Conservation (phyloP, 306 rosid species). For the Inga oerstediana region DNA sequence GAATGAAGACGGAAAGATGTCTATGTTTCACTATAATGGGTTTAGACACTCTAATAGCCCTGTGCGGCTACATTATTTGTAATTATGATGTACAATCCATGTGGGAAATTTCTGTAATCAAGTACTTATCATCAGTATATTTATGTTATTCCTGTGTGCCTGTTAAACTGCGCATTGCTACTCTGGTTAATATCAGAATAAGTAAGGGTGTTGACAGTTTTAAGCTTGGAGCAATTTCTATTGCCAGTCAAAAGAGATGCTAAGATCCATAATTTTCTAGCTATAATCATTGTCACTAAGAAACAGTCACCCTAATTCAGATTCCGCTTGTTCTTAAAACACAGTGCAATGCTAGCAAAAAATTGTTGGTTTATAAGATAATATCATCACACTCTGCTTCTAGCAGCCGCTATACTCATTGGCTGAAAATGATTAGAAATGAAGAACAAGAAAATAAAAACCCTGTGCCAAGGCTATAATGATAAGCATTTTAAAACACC, state of each 20-base stretch:
- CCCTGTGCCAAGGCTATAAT: conserved; percentile 8
- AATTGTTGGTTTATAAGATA: background rate
- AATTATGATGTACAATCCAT: no score
- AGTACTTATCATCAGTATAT: no score
- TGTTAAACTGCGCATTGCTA: no score
- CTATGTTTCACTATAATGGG: no score
- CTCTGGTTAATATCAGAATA: no score
- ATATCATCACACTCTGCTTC: conserved; percentile 1
- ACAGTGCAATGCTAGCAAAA: background rate
- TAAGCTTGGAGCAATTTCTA: background rate
- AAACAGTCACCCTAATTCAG: background rate
- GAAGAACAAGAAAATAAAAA: background rate
- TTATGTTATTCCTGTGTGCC: no score
- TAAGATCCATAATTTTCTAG: background rate
- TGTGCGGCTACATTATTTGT: no score
- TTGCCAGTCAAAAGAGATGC: background rate
- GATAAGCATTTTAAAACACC: conserved; percentile 50
- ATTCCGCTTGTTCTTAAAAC: conserved; percentile 9
- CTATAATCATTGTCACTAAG: background rate
- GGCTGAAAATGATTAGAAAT: background rate
- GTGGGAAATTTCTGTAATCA: no score
- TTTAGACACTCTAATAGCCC: no score
- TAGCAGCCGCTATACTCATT: background rate
- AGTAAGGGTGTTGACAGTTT: background rate
- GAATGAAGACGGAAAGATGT: no score